Base-by-base conservation (phyloP, 129 eudicot species). In the Flaveria sonorensis region DNA sequence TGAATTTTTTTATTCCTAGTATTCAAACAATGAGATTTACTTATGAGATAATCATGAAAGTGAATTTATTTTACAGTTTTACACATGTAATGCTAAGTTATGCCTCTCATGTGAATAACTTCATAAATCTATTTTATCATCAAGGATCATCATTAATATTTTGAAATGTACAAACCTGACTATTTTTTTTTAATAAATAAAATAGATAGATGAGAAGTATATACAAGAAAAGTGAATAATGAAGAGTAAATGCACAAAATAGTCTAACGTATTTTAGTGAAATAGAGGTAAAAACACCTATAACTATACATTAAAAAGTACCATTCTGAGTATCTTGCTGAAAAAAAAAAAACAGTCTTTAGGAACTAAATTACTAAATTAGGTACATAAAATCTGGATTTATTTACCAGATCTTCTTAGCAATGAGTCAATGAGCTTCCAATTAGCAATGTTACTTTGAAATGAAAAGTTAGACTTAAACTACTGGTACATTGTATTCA, bases 401-500 rank as follows among this genome's bases (percentile, higher is more conserved):
- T 52, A 6, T 15, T 52, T 15, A 16, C 59, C 53, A 48, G 53
- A 52, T 52, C 59, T 50, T 18, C 55, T 14, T 52, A 52, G 16
- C 20, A 52, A n/a, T 52, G 20, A 52, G 21, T 19, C 14, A 11
- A 48, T 11, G 14, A 48, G 1, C 14, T 13, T 48, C 53, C 53
- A 48, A 48, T 48, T 48, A 48, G 53, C 53, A 13, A 14, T 48
- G 53, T 48, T 2, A 18, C 13, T 14, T 48, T 48, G 52, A 53
- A 7, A 55, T 55, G 24, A 6, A 55, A 7, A 48, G n/a, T 48
- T 55, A 55, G 61, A 55, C 8, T 72, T 10, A 15, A 50, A 53
- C 23, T 55, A 61, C 20, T 60, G 79, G 15, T 62, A 50, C 63
- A 47, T 47, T 48, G 15, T 0, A 28, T 76, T 48, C 51, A 57